phyloP scores from a whole-genome alignment of 78 protist genomes.

The Dictyostelium discoideum region DNA sequence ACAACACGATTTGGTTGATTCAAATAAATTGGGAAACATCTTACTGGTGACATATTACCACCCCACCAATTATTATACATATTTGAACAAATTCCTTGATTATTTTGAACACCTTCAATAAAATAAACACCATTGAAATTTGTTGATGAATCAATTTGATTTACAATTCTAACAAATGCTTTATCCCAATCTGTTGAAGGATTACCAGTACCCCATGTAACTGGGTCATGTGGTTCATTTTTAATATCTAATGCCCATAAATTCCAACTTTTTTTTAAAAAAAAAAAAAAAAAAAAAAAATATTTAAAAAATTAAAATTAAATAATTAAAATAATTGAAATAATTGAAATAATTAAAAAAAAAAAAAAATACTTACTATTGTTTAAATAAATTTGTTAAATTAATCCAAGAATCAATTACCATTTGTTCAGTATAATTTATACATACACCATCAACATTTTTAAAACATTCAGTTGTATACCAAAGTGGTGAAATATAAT shows the following conservation, averaged over 20 bases:
- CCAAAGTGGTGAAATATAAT: slow-evolving; percentile 56
- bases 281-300: not conserved
- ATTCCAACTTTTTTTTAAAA: slow-evolving; percentile 45
- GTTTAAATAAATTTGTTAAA: slow-evolving; percentile 21
- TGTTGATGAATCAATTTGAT: not conserved
- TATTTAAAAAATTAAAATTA: no score
- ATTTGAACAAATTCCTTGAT: slow-evolving; percentile 9
- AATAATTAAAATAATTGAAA: not conserved
- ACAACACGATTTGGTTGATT: slow-evolving; percentile 46
- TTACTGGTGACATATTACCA: slow-evolving; percentile 22
- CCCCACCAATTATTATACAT: slow-evolving; percentile 70
- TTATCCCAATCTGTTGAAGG: slow-evolving; percentile 71
- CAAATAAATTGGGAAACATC: slow-evolving; percentile 51
- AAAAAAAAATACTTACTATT: slow-evolving; percentile 13
- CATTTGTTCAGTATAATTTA: slow-evolving; percentile 18
- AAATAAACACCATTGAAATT: slow-evolving; percentile 63
- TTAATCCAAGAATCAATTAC: slow-evolving; percentile 34
- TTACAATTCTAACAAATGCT: slow-evolving; percentile 32
- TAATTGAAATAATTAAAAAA: not conserved
- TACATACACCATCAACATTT: slow-evolving; percentile 34
- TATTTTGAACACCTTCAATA: slow-evolving; percentile 80
- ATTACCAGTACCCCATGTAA: slow-evolving; percentile 81
- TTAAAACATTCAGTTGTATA: slow-evolving; percentile 33
- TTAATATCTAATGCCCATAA: slow-evolving; percentile 82
- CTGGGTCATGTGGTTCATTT: slow-evolving; percentile 83